Evolutionary conservation across 2,329 filamentous ascomycete genomes (phyloP), one percentile per base, ranked within the genome.

Genomic region (Rhynchosporium graminicola): DNA sequence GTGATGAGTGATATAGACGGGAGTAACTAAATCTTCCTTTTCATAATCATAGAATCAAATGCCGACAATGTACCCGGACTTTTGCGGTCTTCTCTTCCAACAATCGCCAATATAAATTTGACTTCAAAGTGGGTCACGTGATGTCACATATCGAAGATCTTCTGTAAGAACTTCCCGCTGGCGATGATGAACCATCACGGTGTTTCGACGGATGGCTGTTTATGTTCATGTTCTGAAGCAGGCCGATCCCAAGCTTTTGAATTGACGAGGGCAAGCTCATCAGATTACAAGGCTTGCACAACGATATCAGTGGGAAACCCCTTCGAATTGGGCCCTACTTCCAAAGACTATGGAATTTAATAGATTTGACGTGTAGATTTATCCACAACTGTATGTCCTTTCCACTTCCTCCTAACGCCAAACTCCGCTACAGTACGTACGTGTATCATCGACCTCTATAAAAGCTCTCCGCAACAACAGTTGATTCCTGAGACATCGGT

Each of bases 401-500:
- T 20, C 20, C 20, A 20, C 20, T 6, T n/a, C 10, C 38, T 29
- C 3, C 12, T n/a, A 43, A 31, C 13, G 20, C 52, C 38, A 28
- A 40, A 42, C 4, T 42, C 36, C 26, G 28, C 2, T 3, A 9
- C 33, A 29, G 28, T 8, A 51, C 6, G 4, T 15, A 33, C 7
- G 6, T 12, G n/a, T n/a, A 56, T 43, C 12, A 57, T 57, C 40
- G 46, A 12, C 40, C 54, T 36, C 50, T 52, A 26, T 52, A 52
- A n/a, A 52, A 38, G 15, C 15, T 38, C 3, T 38, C 54, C 26
- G 28, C 54, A 46, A 57, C 54, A 10, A 57, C 54, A 15, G 38
- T 57, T 28, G 40, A 45, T 15, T 57, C 26, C 40, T 57, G 54
- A 31, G 36, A 48, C 51, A 50, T 61, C 1, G 59, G 59, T 13